Evolutionary conservation across 2,329 filamentous ascomycete genomes (phyloP).

Genomic region (Beauveria sp.): DNA sequence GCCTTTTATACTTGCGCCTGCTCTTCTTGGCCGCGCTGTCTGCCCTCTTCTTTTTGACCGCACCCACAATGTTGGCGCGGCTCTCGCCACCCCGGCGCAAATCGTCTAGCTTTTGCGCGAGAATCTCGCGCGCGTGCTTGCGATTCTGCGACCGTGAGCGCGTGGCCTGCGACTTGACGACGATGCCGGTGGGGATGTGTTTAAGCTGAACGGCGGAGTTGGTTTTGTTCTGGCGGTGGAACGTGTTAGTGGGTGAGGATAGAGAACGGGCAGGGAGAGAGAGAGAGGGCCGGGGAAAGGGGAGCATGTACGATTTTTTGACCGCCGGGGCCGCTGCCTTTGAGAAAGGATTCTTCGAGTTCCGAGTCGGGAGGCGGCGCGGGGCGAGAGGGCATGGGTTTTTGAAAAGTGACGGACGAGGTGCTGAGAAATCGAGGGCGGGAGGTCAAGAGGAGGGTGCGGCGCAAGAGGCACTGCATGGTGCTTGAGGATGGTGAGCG

Average conservation of each 20-base stretch:
- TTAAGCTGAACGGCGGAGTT: slow-evolving; percentile 89
- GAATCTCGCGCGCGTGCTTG: slow-evolving; percentile 69
- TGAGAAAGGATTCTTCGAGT: slow-evolving; percentile 78
- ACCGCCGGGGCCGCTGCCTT: slow-evolving; percentile 85
- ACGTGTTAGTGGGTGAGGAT: neutral
- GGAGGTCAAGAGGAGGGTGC: neutral
- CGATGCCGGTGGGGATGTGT: slow-evolving; percentile 82
- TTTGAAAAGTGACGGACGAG: slow-evolving; percentile 35
- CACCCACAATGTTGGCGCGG: slow-evolving; percentile 56
- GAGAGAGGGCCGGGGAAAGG: neutral
- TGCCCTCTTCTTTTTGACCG: slow-evolving; percentile 58
- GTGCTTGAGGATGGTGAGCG: neutral
- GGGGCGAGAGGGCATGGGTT: slow-evolving; percentile 64
- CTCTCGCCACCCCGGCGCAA: slow-evolving; percentile 63
- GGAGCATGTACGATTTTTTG: slow-evolving; percentile 71
- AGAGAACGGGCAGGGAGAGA: neutral
- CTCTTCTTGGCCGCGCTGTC: slow-evolving; percentile 76
- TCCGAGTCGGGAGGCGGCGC: slow-evolving; percentile 67
- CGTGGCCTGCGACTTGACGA: slow-evolving; percentile 90
- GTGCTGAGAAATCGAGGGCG: slow-evolving; percentile 25
- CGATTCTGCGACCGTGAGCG: slow-evolving; percentile 81
- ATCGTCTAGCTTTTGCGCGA: slow-evolving; percentile 69
- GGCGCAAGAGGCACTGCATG: slow-evolving; percentile 6
- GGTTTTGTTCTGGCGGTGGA: slow-evolving; percentile 71
- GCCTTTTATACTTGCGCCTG: slow-evolving; percentile 65